Evolutionary conservation across 2,329 filamentous ascomycete genomes (phyloP).

Genomic region (Eurotiales sp.): DNA sequence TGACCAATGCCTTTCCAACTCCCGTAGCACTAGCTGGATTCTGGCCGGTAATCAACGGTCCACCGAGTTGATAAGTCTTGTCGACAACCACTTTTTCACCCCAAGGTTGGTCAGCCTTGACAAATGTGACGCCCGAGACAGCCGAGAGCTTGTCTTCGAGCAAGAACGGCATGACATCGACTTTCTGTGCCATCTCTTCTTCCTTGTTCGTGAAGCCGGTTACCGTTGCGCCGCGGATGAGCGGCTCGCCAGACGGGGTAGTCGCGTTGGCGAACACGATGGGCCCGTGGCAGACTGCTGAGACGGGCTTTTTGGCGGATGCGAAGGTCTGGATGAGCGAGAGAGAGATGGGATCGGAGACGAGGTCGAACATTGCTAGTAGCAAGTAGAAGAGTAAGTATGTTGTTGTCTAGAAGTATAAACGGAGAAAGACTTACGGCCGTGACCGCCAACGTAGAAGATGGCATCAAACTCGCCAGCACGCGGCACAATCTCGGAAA

Average conservation of each 20-base stretch:
- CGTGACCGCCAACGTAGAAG: slow-evolving; percentile 58
- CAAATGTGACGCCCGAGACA: slow-evolving; percentile 41
- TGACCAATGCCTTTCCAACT: slow-evolving; percentile 43
- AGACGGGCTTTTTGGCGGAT: slow-evolving; percentile 46
- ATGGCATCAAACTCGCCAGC: slow-evolving; percentile 61
- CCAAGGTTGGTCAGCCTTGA: slow-evolving; percentile 45
- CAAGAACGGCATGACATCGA: slow-evolving; percentile 44
- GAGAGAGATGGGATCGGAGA: slow-evolving; percentile 38
- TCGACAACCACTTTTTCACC: slow-evolving; percentile 41
- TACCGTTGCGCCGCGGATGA: slow-evolving; percentile 39
- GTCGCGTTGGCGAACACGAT: slow-evolving; percentile 45
- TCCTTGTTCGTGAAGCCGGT: slow-evolving; percentile 49
- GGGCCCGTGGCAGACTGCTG: slow-evolving; percentile 49
- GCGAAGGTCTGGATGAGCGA: slow-evolving; percentile 47
- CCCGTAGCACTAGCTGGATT: slow-evolving; percentile 44
- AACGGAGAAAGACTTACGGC: slow-evolving; percentile 40
- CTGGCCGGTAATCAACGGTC: slow-evolving; percentile 47
- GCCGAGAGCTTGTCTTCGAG: slow-evolving; percentile 44
- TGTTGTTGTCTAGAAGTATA: neutral
- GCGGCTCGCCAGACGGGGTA: slow-evolving; percentile 38
- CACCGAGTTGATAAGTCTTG: slow-evolving; percentile 24
- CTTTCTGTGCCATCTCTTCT: slow-evolving; percentile 41
- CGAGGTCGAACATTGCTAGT: slow-evolving; percentile 53
- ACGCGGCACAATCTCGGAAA: slow-evolving; percentile 55
- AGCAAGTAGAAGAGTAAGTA: neutral